A percentile compares a stretch with the other conserved stretches of the same genome.
Evolutionary conservation across 352 stramenopile genomes (phyloP).

Genomic region (Phytophthora boehmeriae): DNA sequence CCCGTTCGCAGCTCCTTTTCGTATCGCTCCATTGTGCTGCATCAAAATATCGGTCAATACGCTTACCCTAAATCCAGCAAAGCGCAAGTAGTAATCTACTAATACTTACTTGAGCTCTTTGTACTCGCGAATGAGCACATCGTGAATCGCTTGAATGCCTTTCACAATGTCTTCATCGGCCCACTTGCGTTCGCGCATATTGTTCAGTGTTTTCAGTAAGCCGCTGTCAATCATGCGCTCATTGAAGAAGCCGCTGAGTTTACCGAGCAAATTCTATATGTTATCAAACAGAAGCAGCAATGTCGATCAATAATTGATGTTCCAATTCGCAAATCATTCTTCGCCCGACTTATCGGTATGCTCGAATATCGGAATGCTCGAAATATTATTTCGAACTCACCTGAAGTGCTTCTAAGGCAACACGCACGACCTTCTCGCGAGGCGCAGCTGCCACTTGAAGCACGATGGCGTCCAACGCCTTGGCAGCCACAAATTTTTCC

Average conservation of each 20-base stretch:
- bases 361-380: neutral
- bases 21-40: constrained; percentile 96
- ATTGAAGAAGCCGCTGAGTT: constrained; percentile 83
- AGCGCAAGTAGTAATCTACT: neutral
- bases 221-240: constrained; percentile 97
- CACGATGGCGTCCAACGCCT: constrained; percentile 74
- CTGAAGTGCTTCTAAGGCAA: constrained; percentile 93
- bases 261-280: constrained; percentile 78
- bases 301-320: constrained; percentile 2
- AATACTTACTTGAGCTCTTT: constrained; percentile 86
- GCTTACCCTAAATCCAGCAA: neutral
- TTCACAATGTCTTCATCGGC: constrained; percentile 95
- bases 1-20: constrained; percentile 96
- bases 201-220: constrained; percentile 94
- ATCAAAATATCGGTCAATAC: neutral
- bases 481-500: constrained; percentile 75
- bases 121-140: constrained; percentile 87
- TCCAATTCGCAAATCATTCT: neutral
- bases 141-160: constrained; percentile 73
- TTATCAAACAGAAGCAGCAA: neutral
- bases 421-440: constrained; percentile 96
- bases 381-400: too few relatives aligned
- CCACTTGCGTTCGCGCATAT: constrained; percentile 94
- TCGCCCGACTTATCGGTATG: neutral
- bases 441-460: constrained; percentile 92